Evolutionary conservation across 164 flowering plant genomes (phyloP), one percentile per base, ranked within the genome.

Genomic region (Piper longum): DNA sequence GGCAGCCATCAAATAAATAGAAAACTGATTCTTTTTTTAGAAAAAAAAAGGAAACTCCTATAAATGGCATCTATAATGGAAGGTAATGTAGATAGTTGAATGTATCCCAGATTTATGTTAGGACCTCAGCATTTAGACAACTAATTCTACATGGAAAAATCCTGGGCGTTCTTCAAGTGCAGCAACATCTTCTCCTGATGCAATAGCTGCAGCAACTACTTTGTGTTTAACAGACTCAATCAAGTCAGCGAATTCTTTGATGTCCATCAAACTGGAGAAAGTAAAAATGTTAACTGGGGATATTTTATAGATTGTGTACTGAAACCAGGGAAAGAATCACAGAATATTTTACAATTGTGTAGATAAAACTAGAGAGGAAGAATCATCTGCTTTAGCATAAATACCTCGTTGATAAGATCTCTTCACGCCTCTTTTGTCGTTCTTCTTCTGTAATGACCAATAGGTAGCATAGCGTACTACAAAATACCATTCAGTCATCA

Each of bases 401-500:
- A 71, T 81, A 95, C 99, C 93, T 85, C 48, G 97, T 91, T 64
- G 96, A 86, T 57, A 95, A 67, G 68, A 95, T 91, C 72, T 91
- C 97, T 77, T 85, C 96, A 13, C 93, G 89, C 67, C 97, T 86
- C 68, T 13, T 73, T 68, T 84, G 83, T 66, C 99, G 80, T 79
- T 91, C 99, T 74, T 89, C 98, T 51, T 95, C 96, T 0, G 95
- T 87, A 61, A 95, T 63, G 44, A 96, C 98, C 72, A 95, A 63
- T 64, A 95, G 74, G 70, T 87, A 60, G 64, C 96, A 78, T 63
- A 87, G 54, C 78, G 91, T 75, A 76, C 99, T 95, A 88, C 39
- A 75, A 59, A 64, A 26, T 26, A 26, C 36, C 36, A 26, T 1
- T 26, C 36, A 26, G 36, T 26, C 36, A 26, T 26, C 1, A 26